phyloP scores from a whole-genome alignment of 1,284 basidiomycete species.

The Dichomitus squalens region DNA sequence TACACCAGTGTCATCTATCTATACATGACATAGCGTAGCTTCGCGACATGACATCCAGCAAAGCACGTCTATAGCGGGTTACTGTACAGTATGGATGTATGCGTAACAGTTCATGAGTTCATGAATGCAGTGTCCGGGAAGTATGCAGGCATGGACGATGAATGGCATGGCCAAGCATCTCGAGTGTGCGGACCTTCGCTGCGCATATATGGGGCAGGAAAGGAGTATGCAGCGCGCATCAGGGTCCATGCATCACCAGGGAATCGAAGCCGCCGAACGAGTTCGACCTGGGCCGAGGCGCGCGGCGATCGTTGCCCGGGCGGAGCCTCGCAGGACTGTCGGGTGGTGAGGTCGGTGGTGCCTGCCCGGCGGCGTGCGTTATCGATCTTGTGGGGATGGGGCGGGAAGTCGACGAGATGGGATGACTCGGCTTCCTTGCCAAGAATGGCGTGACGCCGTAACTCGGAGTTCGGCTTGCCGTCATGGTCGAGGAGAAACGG shows the following conservation, averaged over 20 bases:
- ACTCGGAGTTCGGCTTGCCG: background rate
- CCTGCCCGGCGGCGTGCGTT: background rate
- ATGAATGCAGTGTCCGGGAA: background rate
- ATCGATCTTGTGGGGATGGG: background rate
- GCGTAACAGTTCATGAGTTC: background rate
- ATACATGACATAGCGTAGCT: no score
- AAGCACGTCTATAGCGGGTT: background rate
- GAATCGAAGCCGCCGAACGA: slow-evolving; percentile 11
- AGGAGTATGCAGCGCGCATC: background rate
- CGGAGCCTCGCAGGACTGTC: background rate
- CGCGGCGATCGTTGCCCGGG: slow-evolving; percentile 5
- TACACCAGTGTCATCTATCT: background rate
- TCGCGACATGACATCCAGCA: no score
- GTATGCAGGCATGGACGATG: background rate
- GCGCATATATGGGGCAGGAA: background rate
- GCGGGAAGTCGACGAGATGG: background rate
- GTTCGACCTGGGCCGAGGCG: slow-evolving; percentile 7
- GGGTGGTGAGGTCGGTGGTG: background rate
- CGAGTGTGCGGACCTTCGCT: background rate
- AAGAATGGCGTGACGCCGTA: slow-evolving; percentile 1
- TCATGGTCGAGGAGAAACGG: background rate
- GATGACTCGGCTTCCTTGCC: background rate
- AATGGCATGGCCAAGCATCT: background rate
- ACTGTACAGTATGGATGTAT: background rate
- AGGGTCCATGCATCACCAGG: background rate